Evolutionary conservation across 2,329 filamentous ascomycete species (phyloP), one percentile per base, ranked within the genome.

Genomic region (Penicillium sp.): DNA sequence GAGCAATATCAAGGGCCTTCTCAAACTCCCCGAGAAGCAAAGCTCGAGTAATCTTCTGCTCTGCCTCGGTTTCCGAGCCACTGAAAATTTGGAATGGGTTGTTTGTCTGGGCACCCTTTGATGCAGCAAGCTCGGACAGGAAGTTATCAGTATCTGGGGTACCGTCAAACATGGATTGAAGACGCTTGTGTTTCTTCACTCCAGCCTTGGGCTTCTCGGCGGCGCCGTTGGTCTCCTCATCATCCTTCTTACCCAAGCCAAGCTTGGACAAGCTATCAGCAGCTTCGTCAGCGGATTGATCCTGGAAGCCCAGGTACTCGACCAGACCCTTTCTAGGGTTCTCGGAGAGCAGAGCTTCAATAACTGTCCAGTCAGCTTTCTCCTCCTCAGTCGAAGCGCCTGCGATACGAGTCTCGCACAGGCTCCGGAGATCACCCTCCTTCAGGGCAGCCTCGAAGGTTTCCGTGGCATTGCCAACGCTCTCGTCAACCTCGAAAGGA

Each of bases 311-410:
- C 19, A 99, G 84, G 72, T 96, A 93, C 65, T 96, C 89, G 23
- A 95, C 85, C 56, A 99, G 88, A 72, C 91, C 88, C 72, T 89
- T 89, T 43, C 93, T 87, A n/a, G 92, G 90, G 69, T 93, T 93
- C 29, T 90, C 87, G 3, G 91, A 88, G 49, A 93, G 89, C 59
- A 99, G 77, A 2, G 92, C 95, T 74, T 95, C 88, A 73, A 99
- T 91, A 37, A 98, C 92, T 63, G 90, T 89, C 95, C 95, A 99
- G 75, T 98, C 93, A 4, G 91, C 90, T 80, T 92, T 97, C 73
- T 98, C 95, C 64, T 96, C 92, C 1, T 97, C 93, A 0, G 87
- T 91, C 69, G 86, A 87, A 19, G 93, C 89, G 60, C 87, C 80
- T 26, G 87, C 80, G 60, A 92, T 88, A 70, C 93, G 90, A 23